Evolutionary conservation across 2,329 filamentous ascomycete genomes (phyloP).

Genomic region (Penicillium sclerotigenum): DNA sequence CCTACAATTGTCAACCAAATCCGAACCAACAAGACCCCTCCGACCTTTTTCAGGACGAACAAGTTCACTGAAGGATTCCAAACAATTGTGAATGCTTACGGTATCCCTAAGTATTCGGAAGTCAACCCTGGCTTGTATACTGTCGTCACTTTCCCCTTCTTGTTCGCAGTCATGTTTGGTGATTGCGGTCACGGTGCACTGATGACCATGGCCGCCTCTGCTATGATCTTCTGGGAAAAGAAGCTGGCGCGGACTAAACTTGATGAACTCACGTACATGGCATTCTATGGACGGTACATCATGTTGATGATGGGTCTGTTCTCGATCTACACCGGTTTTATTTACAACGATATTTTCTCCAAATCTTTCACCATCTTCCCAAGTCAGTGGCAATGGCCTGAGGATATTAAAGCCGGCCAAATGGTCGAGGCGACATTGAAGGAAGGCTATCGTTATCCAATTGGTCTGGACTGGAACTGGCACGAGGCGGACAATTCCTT

Average conservation of each 20-base stretch:
- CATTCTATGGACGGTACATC: conserved; percentile 98
- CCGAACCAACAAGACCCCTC: conserved; percentile 92
- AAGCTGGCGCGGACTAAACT: conserved; percentile 79
- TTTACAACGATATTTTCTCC: conserved; percentile 98
- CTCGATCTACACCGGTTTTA: conserved; percentile 92
- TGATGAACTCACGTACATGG: conserved; percentile 96
- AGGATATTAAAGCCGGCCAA: conserved; percentile 62
- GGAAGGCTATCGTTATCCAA: conserved; percentile 81
- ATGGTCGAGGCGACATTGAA: conserved; percentile 66
- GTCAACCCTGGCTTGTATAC: conserved; percentile 94
- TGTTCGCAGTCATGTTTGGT: conserved; percentile 99
- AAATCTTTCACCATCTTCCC: conserved; percentile 84
- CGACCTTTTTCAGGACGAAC: conserved; percentile 96
- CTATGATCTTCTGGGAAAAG: conserved; percentile 98
- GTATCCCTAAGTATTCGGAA: conserved; percentile 94
- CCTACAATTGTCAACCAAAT: conserved; percentile 99
- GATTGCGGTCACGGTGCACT: conserved; percentile 91
- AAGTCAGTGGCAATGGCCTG: conserved; percentile 85
- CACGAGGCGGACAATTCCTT: conserved; percentile 93
- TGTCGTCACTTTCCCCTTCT: conserved; percentile 97
- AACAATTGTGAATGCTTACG: conserved; percentile 98
- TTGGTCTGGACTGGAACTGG: conserved; percentile 95
- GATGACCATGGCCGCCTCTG: conserved; percentile 76
- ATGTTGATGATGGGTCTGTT: conserved; percentile 97
- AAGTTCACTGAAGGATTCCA: conserved; percentile 98